Evolutionary conservation across 257 asterid genomes (phyloP).

Genomic region (Jacaranda mimosifolia): DNA sequence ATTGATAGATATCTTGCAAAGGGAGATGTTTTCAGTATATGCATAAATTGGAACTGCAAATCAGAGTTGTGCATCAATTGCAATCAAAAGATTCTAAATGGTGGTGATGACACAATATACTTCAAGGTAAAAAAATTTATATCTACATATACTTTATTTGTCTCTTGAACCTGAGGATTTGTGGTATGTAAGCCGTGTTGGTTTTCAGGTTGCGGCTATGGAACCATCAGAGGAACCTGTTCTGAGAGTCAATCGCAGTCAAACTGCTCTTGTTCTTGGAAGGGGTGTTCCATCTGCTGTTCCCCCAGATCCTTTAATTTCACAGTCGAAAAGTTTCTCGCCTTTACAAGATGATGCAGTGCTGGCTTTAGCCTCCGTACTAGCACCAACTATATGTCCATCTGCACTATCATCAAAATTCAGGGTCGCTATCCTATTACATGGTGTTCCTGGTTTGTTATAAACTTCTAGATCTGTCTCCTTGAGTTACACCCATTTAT

Average conservation of each 20-base stretch:
- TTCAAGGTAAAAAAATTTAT: conserved; percentile 68
- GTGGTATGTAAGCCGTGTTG: conserved; percentile 22
- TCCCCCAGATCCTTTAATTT: conserved; percentile 75
- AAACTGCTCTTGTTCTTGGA: conserved; percentile 94
- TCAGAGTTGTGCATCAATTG: conserved; percentile 80
- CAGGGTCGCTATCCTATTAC: conserved; percentile 82
- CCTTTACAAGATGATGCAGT: conserved; percentile 77
- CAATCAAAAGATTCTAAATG: conserved; percentile 59
- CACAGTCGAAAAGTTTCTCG: conserved; percentile 45
- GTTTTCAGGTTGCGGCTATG: conserved; percentile 82
- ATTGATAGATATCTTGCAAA: conserved; percentile 83
- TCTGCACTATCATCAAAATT: conserved; percentile 83
- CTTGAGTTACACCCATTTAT: not conserved
- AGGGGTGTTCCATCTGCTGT: conserved; percentile 84
- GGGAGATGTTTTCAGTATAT: conserved; percentile 78
- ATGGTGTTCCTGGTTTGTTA: conserved; percentile 80
- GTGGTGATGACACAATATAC: conserved; percentile 60
- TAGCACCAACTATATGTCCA: conserved; percentile 85
- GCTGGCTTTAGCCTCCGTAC: conserved; percentile 73
- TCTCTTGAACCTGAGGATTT: conserved; percentile 26
- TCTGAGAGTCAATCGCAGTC: conserved; percentile 74
- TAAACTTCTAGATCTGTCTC: conserved; percentile 32
- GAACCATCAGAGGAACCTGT: conserved; percentile 84
- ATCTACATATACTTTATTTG: conserved; percentile 15
- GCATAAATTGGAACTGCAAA: conserved; percentile 85